Evolutionary conservation across 805 yeast genomes (phyloP).

Genomic region (Debaryomyces maramus): DNA sequence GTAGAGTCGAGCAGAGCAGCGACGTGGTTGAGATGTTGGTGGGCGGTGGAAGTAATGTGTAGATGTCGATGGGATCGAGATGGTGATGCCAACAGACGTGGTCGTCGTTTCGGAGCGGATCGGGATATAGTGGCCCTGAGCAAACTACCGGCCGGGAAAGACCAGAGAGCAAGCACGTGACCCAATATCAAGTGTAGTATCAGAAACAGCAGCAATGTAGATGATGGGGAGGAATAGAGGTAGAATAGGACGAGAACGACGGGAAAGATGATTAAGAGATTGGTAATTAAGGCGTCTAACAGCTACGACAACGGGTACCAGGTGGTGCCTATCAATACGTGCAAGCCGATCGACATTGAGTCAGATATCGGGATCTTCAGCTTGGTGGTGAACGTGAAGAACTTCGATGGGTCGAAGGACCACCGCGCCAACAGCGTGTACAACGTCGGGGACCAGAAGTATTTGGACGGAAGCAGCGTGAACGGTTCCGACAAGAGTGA

Average conservation of each 20-base stretch:
- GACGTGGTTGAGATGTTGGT: too few relatives aligned
- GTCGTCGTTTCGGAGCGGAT: too few relatives aligned
- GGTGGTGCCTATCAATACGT: conserved; percentile 47
- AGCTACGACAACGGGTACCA: conserved; percentile 23
- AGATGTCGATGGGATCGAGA: too few relatives aligned
- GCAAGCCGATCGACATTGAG: conserved; percentile 32
- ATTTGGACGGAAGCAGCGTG: conserved; percentile 21
- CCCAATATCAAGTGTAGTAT: too few relatives aligned
- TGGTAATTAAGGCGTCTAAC: conserved; percentile 32
- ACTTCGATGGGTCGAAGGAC: conserved; percentile 45
- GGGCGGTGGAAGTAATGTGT: too few relatives aligned
- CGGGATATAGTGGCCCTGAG: too few relatives aligned
- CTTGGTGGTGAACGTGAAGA: conserved; percentile 44
- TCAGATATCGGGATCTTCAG: conserved; percentile 40
- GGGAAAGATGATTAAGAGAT: conserved; percentile 24
- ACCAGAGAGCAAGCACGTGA: too few relatives aligned
- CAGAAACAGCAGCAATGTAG: too few relatives aligned
- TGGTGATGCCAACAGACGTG: too few relatives aligned
- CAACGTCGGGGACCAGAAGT: conserved; percentile 28
- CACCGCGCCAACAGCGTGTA: conserved; percentile 36
- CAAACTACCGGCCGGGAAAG: too few relatives aligned
- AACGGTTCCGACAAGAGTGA: conserved; percentile 3
- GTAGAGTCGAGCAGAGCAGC: too few relatives aligned
- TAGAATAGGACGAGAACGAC: background rate
- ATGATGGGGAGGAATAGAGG: too few relatives aligned